Conservation (phyloP, 1,284 basidiomycete genomes). For the Ganoderma multipileum region DNA sequence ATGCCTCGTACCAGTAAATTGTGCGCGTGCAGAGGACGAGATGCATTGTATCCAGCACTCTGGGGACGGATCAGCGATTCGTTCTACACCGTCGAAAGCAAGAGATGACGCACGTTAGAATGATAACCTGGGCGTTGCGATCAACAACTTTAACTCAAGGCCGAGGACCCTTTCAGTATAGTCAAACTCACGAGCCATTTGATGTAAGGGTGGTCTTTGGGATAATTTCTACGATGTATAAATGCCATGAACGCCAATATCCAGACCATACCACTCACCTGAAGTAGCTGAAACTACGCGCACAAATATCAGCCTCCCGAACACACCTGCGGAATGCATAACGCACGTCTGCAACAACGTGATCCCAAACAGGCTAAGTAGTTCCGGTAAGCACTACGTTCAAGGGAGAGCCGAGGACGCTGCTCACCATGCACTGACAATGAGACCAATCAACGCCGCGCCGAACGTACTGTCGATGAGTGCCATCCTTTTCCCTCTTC, state of each 20-base stretch:
- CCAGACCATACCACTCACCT: conserved; percentile 16
- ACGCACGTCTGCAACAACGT: conserved; percentile 40
- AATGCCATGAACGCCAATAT: background rate
- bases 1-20: conserved; percentile 35
- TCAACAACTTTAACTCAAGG: background rate
- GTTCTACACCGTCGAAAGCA: background rate
- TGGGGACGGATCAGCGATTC: background rate
- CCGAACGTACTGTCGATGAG: conserved; percentile 36
- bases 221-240: conserved; percentile 28
- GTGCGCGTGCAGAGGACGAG: conserved; percentile 36
- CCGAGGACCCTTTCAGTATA: background rate
- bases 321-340: background rate
- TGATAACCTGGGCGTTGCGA: conserved; percentile 24
- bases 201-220: conserved; percentile 28
- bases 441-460: conserved; percentile 36
- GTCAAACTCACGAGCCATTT: conserved; percentile 32
- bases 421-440: conserved; percentile 37
- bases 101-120: conserved; percentile 28
- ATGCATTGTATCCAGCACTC: conserved; percentile 36
- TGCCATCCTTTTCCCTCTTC: conserved; percentile 18
- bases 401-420: background rate
- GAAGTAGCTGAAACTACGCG: conserved; percentile 32
- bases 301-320: background rate
- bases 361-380: conserved; percentile 36
- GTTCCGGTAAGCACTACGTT: background rate